Percentiles rank a stretch among this genome's conserved stretches.
These are phyloP conservation scores for Halenospora varia DNA, from an alignment of 495 filamentous ascomycete species.

Conservation along the genomic window DNA sequence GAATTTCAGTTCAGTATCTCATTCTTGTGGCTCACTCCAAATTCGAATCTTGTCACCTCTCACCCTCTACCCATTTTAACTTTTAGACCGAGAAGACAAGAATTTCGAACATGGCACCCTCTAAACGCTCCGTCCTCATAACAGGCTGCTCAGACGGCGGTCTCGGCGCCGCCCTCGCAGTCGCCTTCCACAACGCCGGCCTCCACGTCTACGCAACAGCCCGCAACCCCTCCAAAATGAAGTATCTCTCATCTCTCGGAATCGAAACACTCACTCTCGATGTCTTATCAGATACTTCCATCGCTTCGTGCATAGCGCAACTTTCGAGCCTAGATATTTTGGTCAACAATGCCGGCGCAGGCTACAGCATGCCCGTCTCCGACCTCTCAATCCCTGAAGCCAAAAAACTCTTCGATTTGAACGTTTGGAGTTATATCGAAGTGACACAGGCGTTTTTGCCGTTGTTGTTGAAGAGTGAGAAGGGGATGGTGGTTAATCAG, in stretches of 20 bases:
- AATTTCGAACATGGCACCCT: not conserved
- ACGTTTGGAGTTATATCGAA: constrained; percentile 46
- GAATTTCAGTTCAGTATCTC: too few relatives aligned
- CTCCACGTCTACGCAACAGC: constrained; percentile 41
- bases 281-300: constrained; percentile 36
- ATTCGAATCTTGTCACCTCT: too few relatives aligned
- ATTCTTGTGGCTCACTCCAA: too few relatives aligned
- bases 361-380: constrained; percentile 36
- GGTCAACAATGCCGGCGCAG: constrained; percentile 52
- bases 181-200: constrained; percentile 29
- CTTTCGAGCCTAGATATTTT: constrained; percentile 33
- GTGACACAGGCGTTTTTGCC: constrained; percentile 53
- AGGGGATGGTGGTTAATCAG: constrained; percentile 43
- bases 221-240: constrained; percentile 36
- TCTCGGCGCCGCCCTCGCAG: constrained; percentile 38
- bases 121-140: constrained; percentile 30
- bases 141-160: constrained; percentile 44
- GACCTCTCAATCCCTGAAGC: constrained; percentile 42
- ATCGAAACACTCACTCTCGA: constrained; percentile 44
- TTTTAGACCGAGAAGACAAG: too few relatives aligned
- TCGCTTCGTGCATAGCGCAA: constrained; percentile 27
- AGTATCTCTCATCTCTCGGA: constrained; percentile 29
- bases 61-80: too few relatives aligned
- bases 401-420: constrained; percentile 44
- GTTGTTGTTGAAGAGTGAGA: constrained; percentile 37